phyloP scores from a whole-genome alignment of 1,284 basidiomycete species.

The Apiotrichum montevideense region DNA sequence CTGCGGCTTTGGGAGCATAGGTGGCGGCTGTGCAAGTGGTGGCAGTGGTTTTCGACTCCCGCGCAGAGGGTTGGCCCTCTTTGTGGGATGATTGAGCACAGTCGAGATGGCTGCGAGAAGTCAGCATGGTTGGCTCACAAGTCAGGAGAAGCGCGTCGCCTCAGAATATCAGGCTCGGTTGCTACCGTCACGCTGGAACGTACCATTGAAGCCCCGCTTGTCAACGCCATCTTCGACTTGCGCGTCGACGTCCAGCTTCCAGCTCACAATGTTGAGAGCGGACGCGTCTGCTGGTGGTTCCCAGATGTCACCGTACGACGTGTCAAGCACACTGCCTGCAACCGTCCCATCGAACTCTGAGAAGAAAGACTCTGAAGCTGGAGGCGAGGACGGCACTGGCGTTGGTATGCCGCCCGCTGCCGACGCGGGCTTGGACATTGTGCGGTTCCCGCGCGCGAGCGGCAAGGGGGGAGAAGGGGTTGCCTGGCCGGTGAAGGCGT shows the following conservation, averaged over 20 bases:
- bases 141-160: too few relatives aligned
- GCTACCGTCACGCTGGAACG: not conserved
- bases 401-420: conserved; percentile 6
- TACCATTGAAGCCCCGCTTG: conserved; percentile 43
- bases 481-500: too few relatives aligned
- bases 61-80: conserved; percentile 74
- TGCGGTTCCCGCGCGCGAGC: not conserved
- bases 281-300: conserved; percentile 25
- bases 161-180: too few relatives aligned
- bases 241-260: conserved; percentile 25
- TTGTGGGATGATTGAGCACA: conserved; percentile 77
- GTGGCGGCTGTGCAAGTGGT: conserved; percentile 56
- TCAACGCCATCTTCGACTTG: conserved; percentile 34
- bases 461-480: too few relatives aligned
- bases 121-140: too few relatives aligned
- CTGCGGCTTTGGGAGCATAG: conserved; percentile 58
- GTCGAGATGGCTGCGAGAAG: conserved; percentile 57
- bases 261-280: conserved; percentile 41
- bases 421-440: conserved; percentile 26
- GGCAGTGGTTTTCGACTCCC: conserved; percentile 69
- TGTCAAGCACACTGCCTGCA: conserved; percentile 33
- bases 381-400: conserved; percentile 37
- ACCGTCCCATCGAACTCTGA: conserved; percentile 44
- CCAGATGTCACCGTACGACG: conserved; percentile 29
- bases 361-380: conserved; percentile 40